Base-by-base conservation (phyloP, 2,329 filamentous ascomycete species). In the Alternaria gansuensis region DNA sequence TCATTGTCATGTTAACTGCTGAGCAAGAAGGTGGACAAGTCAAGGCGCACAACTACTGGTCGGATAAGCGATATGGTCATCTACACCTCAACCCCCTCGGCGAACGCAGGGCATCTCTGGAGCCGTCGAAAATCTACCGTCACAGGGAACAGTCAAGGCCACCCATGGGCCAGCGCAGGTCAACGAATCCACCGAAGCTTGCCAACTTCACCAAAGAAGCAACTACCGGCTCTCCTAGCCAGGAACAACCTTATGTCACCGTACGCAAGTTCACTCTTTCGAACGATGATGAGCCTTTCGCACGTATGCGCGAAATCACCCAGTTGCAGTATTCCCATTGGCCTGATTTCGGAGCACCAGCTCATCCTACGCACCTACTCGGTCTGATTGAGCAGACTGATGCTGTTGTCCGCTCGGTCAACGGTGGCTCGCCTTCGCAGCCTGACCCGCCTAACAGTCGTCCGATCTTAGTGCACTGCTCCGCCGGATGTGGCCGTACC, bases 21-120 rank as follows among this genome's bases (percentile, higher is more conserved):
- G 94, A 98, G 77, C 86, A 90, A 26, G 95, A 99, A 80, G 92
- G 93, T 24, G 93, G 94, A 0, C 93, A 97, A 74, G 83, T 96
- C 43, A 99, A 98, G 77, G 97, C 94, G 63, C 93, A 99, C 76
- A 88, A 92, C 8, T 99, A 97, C 77, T 99, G 95, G 95, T 87
- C 88, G 41, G 85, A 85, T 13, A 87, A 86, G 62, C 88, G 90
- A 40, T 97, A 93, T 73, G 94, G 94, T 0, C 81, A 87, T 1
- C 84, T 97, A 43, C 87, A 87, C 66, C 82, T 98, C 21, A 91
- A 89, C 68, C 82, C 85, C 21, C 81, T 97, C 6, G 93, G 92
- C 0, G 93, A 98, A 75, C 92, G 90, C 77, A 90, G 89, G 63
- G 88, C 94, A 1, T 91, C 90, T 0, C 81, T 98, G 37, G 90